Percentiles rank a stretch among this genome's conserved stretches.
Conservation (phyloP, 495 filamentous ascomycete species). For the Podospora conica region DNA sequence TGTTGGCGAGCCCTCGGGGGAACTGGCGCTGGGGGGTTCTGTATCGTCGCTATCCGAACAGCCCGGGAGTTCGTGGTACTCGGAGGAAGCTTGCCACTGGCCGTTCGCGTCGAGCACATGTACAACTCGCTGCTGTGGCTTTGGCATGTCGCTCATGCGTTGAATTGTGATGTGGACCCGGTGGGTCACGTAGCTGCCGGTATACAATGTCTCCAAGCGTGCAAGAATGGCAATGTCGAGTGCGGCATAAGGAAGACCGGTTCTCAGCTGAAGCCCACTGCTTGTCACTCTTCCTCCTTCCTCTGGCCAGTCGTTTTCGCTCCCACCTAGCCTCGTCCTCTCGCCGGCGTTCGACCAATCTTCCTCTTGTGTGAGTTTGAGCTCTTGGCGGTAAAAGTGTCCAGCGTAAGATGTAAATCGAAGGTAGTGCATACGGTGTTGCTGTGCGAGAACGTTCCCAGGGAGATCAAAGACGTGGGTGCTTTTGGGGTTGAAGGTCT, state of each 20-base stretch:
- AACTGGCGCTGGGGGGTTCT: not conserved
- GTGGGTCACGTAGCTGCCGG: not conserved
- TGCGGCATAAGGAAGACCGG: not conserved
- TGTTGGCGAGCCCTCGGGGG: not conserved
- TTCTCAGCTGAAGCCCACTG: not conserved
- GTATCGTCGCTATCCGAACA: not conserved
- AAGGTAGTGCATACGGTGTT: not conserved
- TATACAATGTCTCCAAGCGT: not conserved
- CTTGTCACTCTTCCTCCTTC: not conserved
- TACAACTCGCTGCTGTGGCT: not conserved
- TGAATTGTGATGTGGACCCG: not conserved
- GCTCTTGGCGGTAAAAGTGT: not conserved
- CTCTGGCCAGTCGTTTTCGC: not conserved
- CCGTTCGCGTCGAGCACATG: not conserved
- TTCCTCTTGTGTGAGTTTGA: not conserved
- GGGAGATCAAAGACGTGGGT: not conserved
- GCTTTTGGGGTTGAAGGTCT: not conserved
- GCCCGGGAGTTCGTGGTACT: not conserved
- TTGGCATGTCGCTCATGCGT: not conserved
- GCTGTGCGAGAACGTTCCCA: not conserved
- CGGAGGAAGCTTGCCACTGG: not conserved
- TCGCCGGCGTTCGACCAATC: no score
- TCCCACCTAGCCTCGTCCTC: no score
- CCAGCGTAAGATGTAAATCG: not conserved
- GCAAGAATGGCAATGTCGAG: not conserved